Evolutionary conservation across 768 basidiomycete genomes (phyloP).

Genomic region (Agaricus blazei): DNA sequence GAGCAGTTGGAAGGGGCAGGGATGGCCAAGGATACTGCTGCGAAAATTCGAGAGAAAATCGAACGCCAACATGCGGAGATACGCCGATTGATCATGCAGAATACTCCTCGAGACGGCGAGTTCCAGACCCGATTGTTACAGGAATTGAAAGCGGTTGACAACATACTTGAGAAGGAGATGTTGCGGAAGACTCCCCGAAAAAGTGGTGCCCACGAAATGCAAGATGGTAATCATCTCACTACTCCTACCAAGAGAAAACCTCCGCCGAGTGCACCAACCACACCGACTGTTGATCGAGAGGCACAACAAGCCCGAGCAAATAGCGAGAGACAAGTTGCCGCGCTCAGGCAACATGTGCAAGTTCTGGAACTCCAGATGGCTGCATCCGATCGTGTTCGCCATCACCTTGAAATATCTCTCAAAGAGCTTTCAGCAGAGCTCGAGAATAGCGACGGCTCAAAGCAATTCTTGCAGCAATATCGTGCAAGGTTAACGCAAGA

Average conservation of each 20-base stretch:
- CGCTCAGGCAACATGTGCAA: conserved; percentile 60
- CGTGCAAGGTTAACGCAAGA: conserved; percentile 52
- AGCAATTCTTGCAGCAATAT: conserved; percentile 54
- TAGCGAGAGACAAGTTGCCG: conserved; percentile 44
- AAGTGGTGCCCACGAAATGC: conserved; percentile 29
- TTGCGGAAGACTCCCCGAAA: conserved; percentile 30
- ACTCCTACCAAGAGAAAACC: conserved; percentile 39
- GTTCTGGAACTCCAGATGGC: conserved; percentile 64
- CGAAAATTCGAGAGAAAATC: conserved; percentile 56
- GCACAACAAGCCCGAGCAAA: conserved; percentile 25
- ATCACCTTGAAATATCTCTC: conserved; percentile 56
- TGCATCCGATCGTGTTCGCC: conserved; percentile 61
- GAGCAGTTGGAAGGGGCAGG: conserved; percentile 55
- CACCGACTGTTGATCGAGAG: conserved; percentile 11
- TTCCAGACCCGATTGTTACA: conserved; percentile 59
- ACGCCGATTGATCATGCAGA: conserved; percentile 55
- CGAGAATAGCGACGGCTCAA: conserved; percentile 62
- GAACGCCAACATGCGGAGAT: conserved; percentile 71
- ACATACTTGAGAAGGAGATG: conserved; percentile 49
- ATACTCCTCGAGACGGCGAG: conserved; percentile 50
- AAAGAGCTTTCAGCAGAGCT: conserved; percentile 56
- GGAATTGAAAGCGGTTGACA: conserved; percentile 59
- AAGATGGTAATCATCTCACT: conserved; percentile 34
- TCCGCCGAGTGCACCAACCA: conserved; percentile 11
- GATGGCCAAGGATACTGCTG: conserved; percentile 39